Percentiles rank a stretch among this genome's conserved stretches.
Evolutionary conservation across 73 alveolate species (phyloP).

Genomic region (Tetrahymena borealis): DNA sequence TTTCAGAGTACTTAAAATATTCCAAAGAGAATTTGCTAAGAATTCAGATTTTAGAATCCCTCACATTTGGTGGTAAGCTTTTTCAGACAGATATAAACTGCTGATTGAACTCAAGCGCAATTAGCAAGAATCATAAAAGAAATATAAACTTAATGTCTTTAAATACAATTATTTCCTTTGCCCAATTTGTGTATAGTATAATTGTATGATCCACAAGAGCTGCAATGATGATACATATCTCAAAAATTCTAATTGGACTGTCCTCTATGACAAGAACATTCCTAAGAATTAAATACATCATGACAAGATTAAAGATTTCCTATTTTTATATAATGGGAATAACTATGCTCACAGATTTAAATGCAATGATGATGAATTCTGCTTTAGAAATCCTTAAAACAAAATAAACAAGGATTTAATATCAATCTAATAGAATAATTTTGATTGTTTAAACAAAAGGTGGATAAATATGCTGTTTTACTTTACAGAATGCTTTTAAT

Average conservation of each 20-base stretch:
- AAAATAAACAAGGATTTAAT: not conserved
- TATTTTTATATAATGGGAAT: not conserved
- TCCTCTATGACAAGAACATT: not conserved
- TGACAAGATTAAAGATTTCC: not conserved
- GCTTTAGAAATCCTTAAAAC: not conserved
- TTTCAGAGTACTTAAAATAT: not conserved
- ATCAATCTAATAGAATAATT: not conserved
- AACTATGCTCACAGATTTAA: not conserved
- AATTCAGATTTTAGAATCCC: not conserved
- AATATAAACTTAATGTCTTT: not conserved
- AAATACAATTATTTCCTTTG: not conserved
- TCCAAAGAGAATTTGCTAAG: not conserved
- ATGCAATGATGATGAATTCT: not conserved
- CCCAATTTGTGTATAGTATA: not conserved
- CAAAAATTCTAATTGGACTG: not conserved
- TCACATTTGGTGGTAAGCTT: not conserved
- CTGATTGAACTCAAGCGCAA: not conserved
- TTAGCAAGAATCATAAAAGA: not conserved
- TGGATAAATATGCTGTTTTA: not conserved
- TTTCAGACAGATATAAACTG: not conserved
- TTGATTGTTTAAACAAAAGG: not conserved
- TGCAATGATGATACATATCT: not conserved
- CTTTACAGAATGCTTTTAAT: not conserved
- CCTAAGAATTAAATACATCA: not conserved
- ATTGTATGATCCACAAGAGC: not conserved